These are phyloP conservation scores for Prinsepia uniflora DNA, from an alignment of 306 rosid species.

Conservation along the genomic window DNA sequence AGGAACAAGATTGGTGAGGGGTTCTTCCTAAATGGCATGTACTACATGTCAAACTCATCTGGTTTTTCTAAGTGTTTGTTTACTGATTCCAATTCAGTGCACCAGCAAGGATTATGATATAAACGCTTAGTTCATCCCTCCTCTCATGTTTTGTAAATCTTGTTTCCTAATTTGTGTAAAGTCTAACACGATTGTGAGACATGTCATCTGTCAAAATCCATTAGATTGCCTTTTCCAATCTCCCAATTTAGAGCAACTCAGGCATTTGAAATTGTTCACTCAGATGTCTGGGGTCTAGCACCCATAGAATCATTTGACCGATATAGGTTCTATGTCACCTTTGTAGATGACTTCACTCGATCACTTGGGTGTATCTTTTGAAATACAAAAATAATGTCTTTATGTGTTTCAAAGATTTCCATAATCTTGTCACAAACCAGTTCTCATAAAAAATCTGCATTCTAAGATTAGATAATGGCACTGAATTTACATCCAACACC, in stretches of 20 bases:
- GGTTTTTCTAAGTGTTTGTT: too few species aligned
- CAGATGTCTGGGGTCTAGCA: not conserved
- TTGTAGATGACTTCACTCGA: too few species aligned
- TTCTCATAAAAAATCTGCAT: too few species aligned
- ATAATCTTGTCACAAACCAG: too few species aligned
- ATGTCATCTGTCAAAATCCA: not conserved
- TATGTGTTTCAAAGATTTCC: too few species aligned
- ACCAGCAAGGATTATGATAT: not conserved
- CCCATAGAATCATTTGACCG: not conserved
- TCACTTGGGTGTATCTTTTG: too few species aligned
- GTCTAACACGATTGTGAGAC: not conserved
- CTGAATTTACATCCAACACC: too few species aligned
- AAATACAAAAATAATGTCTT: too few species aligned
- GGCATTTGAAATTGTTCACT: not conserved
- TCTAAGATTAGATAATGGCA: too few species aligned
- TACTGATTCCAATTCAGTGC: not conserved
- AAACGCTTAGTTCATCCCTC: not conserved
- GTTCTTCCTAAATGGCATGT: not conserved
- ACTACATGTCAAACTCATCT: too few species aligned
- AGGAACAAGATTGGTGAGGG: conserved; percentile 2
- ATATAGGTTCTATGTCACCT: not conserved
- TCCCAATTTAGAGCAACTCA: not conserved
- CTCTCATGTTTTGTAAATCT: not conserved
- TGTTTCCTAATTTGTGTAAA: not conserved
- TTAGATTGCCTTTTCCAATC: not conserved